Evolutionary conservation across 305 asterid species (phyloP).

Genomic region (Fraxinus platypoda): DNA sequence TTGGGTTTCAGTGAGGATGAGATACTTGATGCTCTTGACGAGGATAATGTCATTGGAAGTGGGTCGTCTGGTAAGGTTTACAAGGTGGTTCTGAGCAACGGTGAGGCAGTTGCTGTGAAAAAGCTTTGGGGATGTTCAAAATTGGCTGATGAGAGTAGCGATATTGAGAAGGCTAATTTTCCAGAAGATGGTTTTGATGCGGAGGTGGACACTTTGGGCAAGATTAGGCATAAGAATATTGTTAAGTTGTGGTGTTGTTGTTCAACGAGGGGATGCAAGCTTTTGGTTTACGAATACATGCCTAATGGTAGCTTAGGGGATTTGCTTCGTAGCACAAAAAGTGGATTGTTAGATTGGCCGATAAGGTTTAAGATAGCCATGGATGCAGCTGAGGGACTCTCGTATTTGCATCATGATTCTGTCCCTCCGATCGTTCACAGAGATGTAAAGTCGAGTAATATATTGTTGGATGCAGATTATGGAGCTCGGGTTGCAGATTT

Average conservation of each 20-base stretch:
- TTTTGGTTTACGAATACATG: slow-evolving; percentile 96
- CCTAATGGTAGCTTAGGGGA: slow-evolving; percentile 93
- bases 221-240: slow-evolving; percentile 89
- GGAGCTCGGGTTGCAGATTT: slow-evolving; percentile 96
- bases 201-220: slow-evolving; percentile 87
- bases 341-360: slow-evolving; percentile 83
- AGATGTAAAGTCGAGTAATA: slow-evolving; percentile 87
- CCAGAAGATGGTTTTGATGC: slow-evolving; percentile 65
- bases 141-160: slow-evolving; percentile 46
- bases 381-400: slow-evolving; percentile 96
- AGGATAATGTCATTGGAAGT: slow-evolving; percentile 87
- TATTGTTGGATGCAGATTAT: slow-evolving; percentile 68
- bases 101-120: slow-evolving; percentile 84
- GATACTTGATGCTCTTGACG: slow-evolving; percentile 78
- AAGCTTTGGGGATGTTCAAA: slow-evolving; percentile 71
- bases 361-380: slow-evolving; percentile 75
- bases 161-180: slow-evolving; percentile 63
- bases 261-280: slow-evolving; percentile 71
- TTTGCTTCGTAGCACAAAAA: slow-evolving; percentile 79
- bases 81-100: slow-evolving; percentile 86
- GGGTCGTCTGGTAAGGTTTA: slow-evolving; percentile 95
- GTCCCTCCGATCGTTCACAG: slow-evolving; percentile 87
- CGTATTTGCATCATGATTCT: slow-evolving; percentile 89
- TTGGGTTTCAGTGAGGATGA: slow-evolving; percentile 79
- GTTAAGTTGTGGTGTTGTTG: slow-evolving; percentile 97